Percentiles rank a stretch among this genome's conserved stretches.
These are phyloP conservation scores for Hanseniaspora sp. DNA, from an alignment of 1,139 yeast genomes.

Conservation along the genomic window DNA sequence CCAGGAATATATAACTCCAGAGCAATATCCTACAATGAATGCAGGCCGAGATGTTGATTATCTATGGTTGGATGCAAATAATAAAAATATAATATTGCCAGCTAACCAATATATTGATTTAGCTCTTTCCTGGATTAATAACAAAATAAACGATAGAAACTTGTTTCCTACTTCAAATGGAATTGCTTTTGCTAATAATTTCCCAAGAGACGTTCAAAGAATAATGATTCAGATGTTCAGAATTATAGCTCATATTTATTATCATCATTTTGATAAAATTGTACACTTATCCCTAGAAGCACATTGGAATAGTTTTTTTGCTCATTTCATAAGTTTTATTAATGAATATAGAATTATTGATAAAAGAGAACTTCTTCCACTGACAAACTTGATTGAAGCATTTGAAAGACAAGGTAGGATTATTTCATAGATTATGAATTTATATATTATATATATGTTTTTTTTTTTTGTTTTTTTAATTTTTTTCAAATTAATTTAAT, in stretches of 20 bases:
- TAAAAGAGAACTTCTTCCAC: conserved; percentile 65
- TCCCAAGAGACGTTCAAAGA: conserved; percentile 70
- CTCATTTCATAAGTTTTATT: conserved; percentile 83
- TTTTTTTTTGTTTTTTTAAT: neutral
- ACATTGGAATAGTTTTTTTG: conserved; percentile 95
- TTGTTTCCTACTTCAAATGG: conserved; percentile 87
- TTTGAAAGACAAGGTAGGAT: conserved; percentile 83
- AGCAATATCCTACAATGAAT: conserved; percentile 83
- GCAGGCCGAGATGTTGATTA: conserved; percentile 92
- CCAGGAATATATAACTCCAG: conserved; percentile 81
- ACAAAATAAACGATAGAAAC: conserved; percentile 77
- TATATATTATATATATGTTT: neutral
- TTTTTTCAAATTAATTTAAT: too few species aligned
- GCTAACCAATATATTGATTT: conserved; percentile 88
- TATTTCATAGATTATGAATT: conserved; percentile 17
- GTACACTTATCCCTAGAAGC: conserved; percentile 87
- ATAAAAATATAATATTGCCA: conserved; percentile 73
- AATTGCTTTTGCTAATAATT: conserved; percentile 85
- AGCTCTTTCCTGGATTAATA: conserved; percentile 81
- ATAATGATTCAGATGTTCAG: conserved; percentile 87
- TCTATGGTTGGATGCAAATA: conserved; percentile 73
- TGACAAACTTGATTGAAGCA: conserved; percentile 61
- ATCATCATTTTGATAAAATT: conserved; percentile 85
- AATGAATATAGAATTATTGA: conserved; percentile 78
- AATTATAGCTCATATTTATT: conserved; percentile 91